These are phyloP conservation scores for Babesia ovata DNA, from an alignment of 169 alveolate species.

Conservation along the genomic window DNA sequence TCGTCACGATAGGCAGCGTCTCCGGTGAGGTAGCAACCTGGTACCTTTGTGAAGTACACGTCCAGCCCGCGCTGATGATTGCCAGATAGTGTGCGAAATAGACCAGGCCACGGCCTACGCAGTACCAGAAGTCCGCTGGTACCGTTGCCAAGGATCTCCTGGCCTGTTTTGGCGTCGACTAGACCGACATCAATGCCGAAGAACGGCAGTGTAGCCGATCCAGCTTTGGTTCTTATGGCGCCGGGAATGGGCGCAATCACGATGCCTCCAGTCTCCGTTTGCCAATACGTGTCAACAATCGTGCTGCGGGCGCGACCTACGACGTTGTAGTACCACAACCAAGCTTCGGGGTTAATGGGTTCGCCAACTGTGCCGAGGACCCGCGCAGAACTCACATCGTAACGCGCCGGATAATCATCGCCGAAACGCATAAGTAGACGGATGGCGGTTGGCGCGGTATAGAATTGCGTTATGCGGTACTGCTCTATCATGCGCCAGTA, in stretches of 20 bases:
- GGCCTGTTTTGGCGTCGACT: conserved; percentile 85
- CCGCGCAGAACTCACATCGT: conserved; percentile 76
- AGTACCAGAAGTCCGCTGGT: conserved; percentile 86
- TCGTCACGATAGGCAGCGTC: conserved; percentile 95
- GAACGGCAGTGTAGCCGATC: conserved; percentile 90
- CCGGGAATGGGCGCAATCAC: conserved; percentile 92
- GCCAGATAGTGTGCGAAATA: conserved; percentile 85
- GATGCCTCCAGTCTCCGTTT: conserved; percentile 96
- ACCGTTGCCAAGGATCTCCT: conserved; percentile 77
- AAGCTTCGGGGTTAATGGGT: conserved; percentile 92
- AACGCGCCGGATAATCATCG: conserved; percentile 69
- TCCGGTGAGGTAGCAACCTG: conserved; percentile 88
- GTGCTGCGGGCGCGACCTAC: conserved; percentile 78
- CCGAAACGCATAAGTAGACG: conserved; percentile 87
- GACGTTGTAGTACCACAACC: conserved; percentile 91
- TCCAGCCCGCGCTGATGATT: conserved; percentile 84
- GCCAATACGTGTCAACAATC: conserved; percentile 96
- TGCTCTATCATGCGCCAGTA: conserved; percentile 87
- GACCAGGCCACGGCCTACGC: conserved; percentile 90
- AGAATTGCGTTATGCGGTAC: conserved; percentile 90
- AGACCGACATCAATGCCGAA: conserved; percentile 87
- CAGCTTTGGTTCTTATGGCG: conserved; percentile 88
- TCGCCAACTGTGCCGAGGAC: conserved; percentile 90
- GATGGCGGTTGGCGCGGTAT: conserved; percentile 98
- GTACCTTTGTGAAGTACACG: conserved; percentile 83